Base-by-base conservation (phyloP, 352 stramenopile species). In the Bremia lactucae region DNA sequence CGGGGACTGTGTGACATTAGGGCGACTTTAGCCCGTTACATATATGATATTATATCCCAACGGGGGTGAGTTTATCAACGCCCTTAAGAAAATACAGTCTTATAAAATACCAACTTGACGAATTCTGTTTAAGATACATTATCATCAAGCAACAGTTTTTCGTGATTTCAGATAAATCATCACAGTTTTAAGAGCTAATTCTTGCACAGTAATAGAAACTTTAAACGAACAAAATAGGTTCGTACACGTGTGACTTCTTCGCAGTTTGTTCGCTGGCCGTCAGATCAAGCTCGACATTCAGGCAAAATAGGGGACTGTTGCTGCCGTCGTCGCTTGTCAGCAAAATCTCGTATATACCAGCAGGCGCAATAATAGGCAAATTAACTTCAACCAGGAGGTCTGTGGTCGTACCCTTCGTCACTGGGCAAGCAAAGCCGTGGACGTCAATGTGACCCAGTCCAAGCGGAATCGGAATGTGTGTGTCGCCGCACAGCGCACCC, bases 391-490 rank as follows among this genome's bases (percentile, higher is more conserved):
- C 65, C 59, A 84, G 80, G 11, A 92, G 23, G 46, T 81, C 63
- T 7, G 66, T 73, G 29, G 67, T 74, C 41, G 76, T 72, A 42
- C 77, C 80, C 31, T 72, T 53, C 37, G 69, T 65, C 46, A 87
- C 55, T 10, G 80, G 80, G 59, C 80, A 92, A 19, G 57, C 31
- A 39, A 92, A 86, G 6, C 80, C 80, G 47, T 89, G 71, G 14
- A 92, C 68, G 23, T 87, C 75, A 50, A 92, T 92, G 60, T 92
- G 74, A 35, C 80, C 80, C 18, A 92, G 61, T n/a, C 67, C 74
- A 13, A 92, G 62, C 10, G 80, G 80, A 45, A 92, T 62, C 10
- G 80, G 74, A 29, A 92, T 61, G 47, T 87, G 74, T 11, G 68
- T 88, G 22, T 88, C 66, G 11, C 80, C 80, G 40, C 80, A 92